Conservation (phyloP, 495 filamentous ascomycete species). For the Penicillium canariense region DNA sequence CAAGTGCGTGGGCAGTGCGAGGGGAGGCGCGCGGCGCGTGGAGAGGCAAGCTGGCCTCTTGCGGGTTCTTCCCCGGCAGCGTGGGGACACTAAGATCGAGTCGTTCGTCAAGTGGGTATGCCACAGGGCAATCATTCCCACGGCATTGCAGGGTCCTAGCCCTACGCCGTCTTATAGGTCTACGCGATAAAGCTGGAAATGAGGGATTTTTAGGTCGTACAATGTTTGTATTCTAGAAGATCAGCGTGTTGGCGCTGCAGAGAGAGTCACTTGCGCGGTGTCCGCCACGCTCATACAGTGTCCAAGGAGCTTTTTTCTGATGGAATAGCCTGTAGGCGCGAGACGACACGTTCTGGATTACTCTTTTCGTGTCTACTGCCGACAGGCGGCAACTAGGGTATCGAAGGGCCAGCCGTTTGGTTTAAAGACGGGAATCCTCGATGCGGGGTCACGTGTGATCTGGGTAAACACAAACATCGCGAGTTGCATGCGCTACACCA, state of each 20-base stretch:
- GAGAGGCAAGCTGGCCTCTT: conserved; percentile 43
- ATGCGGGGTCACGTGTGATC: background rate
- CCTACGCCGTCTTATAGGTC: too few relatives aligned
- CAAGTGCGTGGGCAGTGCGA: background rate
- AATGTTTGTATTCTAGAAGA: background rate
- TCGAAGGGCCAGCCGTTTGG: too few relatives aligned
- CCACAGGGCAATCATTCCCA: background rate
- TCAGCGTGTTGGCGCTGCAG: background rate
- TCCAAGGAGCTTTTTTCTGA: background rate
- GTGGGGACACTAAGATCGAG: background rate
- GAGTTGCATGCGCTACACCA: background rate
- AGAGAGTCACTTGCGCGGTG: background rate
- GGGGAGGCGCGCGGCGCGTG: conserved; percentile 6
- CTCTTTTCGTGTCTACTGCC: too few relatives aligned
- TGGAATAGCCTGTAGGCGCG: background rate
- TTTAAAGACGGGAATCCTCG: too few relatives aligned
- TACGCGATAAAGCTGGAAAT: background rate
- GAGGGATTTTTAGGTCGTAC: too few relatives aligned
- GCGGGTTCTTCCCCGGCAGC: conserved; percentile 1
- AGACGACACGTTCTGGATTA: background rate
- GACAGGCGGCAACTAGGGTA: too few relatives aligned
- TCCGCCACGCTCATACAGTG: background rate
- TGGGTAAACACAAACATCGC: background rate
- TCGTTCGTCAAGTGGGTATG: background rate
- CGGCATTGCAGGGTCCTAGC: background rate